Conservation (phyloP, 192 early-diverging fungal species). For the Coemansia asiatica region DNA sequence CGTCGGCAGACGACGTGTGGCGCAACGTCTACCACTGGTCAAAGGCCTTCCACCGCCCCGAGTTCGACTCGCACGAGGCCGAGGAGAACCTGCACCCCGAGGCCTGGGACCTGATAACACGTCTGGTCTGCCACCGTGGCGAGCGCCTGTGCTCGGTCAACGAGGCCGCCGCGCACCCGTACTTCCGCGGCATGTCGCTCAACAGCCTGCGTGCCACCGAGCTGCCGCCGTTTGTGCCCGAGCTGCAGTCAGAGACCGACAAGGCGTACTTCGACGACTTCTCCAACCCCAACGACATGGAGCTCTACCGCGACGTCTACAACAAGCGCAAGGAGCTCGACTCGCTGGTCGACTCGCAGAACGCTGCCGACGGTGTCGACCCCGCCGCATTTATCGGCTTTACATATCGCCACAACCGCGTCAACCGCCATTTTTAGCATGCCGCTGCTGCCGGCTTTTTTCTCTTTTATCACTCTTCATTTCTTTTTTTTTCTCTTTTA, state of each 20-base stretch:
- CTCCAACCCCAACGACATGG: conserved; percentile 64
- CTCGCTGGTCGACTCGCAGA: conserved; percentile 29
- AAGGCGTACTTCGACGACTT: conserved; percentile 85
- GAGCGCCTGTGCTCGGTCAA: conserved; percentile 58
- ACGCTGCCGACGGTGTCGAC: conserved; percentile 59
- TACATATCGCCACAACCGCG: conserved; percentile 63
- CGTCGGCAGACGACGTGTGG: conserved; percentile 73
- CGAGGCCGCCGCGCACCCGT: conserved; percentile 60
- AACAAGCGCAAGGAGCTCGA: conserved; percentile 56
- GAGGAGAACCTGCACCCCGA: conserved; percentile 75
- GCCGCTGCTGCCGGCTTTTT: neutral
- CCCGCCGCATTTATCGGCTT: conserved; percentile 86
- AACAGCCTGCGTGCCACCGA: conserved; percentile 59
- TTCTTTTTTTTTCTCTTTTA: neutral
- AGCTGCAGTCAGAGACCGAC: conserved; percentile 69
- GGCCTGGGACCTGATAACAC: conserved; percentile 76
- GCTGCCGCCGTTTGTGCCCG: conserved; percentile 75
- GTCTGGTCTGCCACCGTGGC: conserved; percentile 57
- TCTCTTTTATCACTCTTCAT: neutral
- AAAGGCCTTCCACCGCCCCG: conserved; percentile 73
- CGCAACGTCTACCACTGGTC: conserved; percentile 84
- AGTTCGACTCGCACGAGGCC: conserved; percentile 73
- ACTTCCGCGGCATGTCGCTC: conserved; percentile 64
- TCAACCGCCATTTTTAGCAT: conserved; percentile 36
- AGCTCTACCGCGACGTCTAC: conserved; percentile 62